Conservation (phyloP, 2,329 filamentous ascomycete genomes). For the Neoascochyta sp. region DNA sequence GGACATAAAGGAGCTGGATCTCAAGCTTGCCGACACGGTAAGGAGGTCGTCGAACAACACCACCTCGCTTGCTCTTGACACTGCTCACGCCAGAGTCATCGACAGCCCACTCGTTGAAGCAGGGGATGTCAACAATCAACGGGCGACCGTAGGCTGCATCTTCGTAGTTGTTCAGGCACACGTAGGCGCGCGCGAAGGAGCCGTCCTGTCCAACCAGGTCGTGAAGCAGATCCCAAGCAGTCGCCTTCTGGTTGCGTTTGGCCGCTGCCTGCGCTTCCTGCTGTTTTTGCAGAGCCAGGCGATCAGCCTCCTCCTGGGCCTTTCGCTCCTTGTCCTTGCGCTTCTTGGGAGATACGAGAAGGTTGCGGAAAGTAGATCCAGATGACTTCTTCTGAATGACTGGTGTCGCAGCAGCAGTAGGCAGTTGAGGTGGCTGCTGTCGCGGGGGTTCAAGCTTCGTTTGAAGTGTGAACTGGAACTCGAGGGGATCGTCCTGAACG, state of each 20-base stretch:
- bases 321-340: constrained; percentile 88
- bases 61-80: constrained; percentile 84
- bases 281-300: constrained; percentile 50
- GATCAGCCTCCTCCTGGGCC: constrained; percentile 78
- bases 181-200: constrained; percentile 89
- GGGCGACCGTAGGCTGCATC: constrained; percentile 81
- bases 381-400: constrained; percentile 70
- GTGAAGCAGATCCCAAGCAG: constrained; percentile 81
- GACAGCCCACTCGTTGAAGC: constrained; percentile 98
- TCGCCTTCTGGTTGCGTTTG: constrained; percentile 60
- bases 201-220: constrained; percentile 86
- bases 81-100: constrained; percentile 78
- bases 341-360: constrained; percentile 86
- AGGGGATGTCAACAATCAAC: constrained; percentile 81
- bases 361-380: constrained; percentile 70
- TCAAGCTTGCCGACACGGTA: constrained; percentile 95
- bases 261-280: constrained; percentile 42
- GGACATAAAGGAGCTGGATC: constrained; percentile 90
- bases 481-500: constrained; percentile 93
- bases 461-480: constrained; percentile 95
- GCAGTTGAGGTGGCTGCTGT: constrained; percentile 22
- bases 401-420: constrained; percentile 57
- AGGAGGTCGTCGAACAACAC: constrained; percentile 76
- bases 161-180: constrained; percentile 92
- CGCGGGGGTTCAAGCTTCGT: constrained; percentile 84